phyloP scores from a whole-genome alignment of 352 stramenopile species.

The Pythium volutum region DNA sequence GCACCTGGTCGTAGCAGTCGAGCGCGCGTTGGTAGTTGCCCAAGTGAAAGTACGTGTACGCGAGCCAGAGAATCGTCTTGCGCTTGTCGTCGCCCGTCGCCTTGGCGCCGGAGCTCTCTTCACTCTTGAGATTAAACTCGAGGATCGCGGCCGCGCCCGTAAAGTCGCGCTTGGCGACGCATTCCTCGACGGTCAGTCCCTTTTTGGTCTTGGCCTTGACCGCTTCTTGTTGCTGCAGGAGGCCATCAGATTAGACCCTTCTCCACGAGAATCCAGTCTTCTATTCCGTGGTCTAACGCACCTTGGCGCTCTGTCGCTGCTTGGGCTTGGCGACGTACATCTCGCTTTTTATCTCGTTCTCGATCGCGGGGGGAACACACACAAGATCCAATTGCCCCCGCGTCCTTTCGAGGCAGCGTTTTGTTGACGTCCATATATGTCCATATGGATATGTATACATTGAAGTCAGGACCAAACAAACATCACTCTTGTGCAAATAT shows the following conservation, averaged over 20 bases:
- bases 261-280: neutral
- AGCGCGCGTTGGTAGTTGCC: constrained; percentile 93
- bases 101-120: constrained; percentile 40
- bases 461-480: neutral
- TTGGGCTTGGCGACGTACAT: constrained; percentile 85
- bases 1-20: constrained; percentile 87
- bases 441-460: constrained; percentile 17
- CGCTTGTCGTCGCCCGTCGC: constrained; percentile 38
- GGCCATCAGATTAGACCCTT: neutral
- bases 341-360: neutral
- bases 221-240: constrained; percentile 46
- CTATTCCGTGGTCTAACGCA: neutral
- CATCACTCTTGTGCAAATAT: neutral
- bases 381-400: neutral
- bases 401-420: neutral
- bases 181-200: constrained; percentile 72
- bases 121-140: constrained; percentile 92
- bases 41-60: constrained; percentile 94
- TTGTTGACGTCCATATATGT: constrained; percentile 11
- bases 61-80: constrained; percentile 91
- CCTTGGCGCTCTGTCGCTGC: constrained; percentile 65
- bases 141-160: constrained; percentile 93
- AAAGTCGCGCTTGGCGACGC: constrained; percentile 88
- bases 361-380: neutral
- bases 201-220: constrained; percentile 78